Percentiles rank a stretch among this genome's conserved stretches.
phyloP scores from a whole-genome alignment of 495 filamentous ascomycete genomes.

The Tuber aestivum region DNA sequence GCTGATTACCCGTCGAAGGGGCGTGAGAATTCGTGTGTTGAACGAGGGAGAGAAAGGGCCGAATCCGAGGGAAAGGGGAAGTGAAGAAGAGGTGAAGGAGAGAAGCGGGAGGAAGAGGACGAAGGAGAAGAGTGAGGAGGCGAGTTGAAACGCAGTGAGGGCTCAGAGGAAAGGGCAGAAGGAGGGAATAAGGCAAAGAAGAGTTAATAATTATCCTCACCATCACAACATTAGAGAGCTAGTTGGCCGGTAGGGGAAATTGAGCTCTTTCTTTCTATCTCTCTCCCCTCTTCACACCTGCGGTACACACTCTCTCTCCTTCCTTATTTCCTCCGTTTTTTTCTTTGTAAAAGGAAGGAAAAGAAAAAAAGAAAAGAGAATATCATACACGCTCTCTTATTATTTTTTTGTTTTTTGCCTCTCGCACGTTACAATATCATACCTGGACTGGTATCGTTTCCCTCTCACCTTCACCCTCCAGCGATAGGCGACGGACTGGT shows the following conservation, averaged over 20 bases:
- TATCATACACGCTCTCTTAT: neutral
- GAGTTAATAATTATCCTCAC: slow-evolving; percentile 1
- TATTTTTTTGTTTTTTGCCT: neutral
- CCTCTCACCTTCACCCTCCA: neutral
- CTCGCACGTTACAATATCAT: neutral
- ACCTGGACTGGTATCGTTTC: neutral
- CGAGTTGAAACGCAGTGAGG: neutral
- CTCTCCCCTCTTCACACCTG: neutral
- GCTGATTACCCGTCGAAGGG: neutral
- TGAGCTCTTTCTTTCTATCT: neutral
- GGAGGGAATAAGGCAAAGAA: neutral
- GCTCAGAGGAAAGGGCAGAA: neutral
- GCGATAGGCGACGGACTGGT: neutral
- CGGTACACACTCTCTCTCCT: neutral
- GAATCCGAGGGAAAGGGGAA: neutral
- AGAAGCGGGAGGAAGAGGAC: neutral
- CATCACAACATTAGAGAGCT: neutral
- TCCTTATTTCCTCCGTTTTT: neutral
- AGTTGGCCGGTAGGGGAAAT: slow-evolving; percentile 1
- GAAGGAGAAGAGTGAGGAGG: neutral
- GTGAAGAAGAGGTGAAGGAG: neutral
- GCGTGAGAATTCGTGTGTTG: neutral
- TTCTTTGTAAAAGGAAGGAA: neutral
- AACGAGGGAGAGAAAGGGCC: neutral
- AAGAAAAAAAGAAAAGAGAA: neutral